Percentiles rank a stretch among this genome's conserved stretches.
Conservation (phyloP, 2,329 filamentous ascomycete species). For the Pseudogymnoascus destructans region DNA sequence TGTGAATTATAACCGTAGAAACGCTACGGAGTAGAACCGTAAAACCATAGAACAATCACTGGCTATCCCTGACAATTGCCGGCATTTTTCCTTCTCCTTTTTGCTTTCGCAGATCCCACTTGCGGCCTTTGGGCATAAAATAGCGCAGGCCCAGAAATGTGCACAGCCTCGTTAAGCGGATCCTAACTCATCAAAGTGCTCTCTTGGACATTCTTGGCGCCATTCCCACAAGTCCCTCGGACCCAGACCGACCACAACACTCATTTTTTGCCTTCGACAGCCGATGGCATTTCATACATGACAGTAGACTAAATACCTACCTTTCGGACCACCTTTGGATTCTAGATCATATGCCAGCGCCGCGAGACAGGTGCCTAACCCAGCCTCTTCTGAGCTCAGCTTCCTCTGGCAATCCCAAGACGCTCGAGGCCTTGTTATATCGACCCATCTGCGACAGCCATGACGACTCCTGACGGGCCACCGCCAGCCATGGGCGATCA, state of each 20-base stretch:
- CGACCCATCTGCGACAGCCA: background rate
- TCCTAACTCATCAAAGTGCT: background rate
- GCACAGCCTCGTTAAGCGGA: background rate
- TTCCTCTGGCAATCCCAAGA: background rate
- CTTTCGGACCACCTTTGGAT: background rate
- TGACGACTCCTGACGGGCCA: slow-evolving; percentile 1
- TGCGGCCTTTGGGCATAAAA: background rate
- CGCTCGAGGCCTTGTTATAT: background rate
- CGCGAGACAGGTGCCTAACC: background rate
- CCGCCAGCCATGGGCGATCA: background rate
- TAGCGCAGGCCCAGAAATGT: background rate
- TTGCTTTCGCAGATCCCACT: background rate
- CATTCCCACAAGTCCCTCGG: background rate
- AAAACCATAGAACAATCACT: background rate
- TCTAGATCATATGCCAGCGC: slow-evolving; percentile 1
- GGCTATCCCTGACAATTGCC: background rate
- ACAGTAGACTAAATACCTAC: background rate
- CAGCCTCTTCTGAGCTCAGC: background rate
- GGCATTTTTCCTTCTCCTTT: background rate
- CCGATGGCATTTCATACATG: background rate
- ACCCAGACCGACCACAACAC: background rate
- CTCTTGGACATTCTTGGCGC: background rate
- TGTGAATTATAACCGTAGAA: background rate
- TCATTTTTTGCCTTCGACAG: background rate
- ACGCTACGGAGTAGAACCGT: background rate